A percentile compares a stretch with the other conserved stretches of the same genome.
Evolutionary conservation across 2,329 filamentous ascomycete genomes (phyloP).

Genomic region (Colletotrichum limetticola): DNA sequence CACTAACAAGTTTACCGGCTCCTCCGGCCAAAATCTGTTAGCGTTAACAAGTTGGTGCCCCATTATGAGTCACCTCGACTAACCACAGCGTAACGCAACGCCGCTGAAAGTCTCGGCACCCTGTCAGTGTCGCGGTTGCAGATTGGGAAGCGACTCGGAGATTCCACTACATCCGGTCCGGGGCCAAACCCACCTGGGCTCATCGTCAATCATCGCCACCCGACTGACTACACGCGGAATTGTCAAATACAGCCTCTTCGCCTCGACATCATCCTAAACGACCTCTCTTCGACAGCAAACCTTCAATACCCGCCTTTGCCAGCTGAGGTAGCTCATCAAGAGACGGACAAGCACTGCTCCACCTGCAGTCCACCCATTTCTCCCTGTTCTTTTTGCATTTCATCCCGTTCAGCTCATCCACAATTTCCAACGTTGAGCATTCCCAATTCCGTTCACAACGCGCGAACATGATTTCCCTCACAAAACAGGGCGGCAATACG

Average conservation of each 20-base stretch:
- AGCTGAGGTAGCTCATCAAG: conserved; percentile 13
- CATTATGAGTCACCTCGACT: conserved; percentile 31
- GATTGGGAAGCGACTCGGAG: background rate
- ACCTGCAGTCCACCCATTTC: background rate
- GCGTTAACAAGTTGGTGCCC: background rate
- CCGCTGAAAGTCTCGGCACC: background rate
- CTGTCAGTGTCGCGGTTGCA: background rate
- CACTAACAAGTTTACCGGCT: background rate
- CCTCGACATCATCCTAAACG: background rate
- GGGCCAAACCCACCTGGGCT: background rate
- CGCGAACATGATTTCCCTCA: conserved; percentile 52
- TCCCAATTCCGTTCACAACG: background rate
- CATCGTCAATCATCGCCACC: conserved; percentile 12
- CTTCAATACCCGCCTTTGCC: background rate
- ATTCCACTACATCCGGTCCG: conserved; percentile 19
- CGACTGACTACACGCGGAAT: background rate
- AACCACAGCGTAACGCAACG: background rate
- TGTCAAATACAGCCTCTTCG: conserved; percentile 13
- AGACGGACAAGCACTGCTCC: conserved; percentile 23
- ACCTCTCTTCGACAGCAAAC: background rate
- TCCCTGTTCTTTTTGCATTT: conserved; percentile 16
- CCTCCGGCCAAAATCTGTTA: background rate
- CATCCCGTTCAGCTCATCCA: conserved; percentile 34
- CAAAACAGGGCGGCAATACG: conserved; percentile 43
- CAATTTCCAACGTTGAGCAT: conserved; percentile 24